Base-by-base conservation (phyloP, 2,329 filamentous ascomycete genomes). In the Monosporascus sp. region DNA sequence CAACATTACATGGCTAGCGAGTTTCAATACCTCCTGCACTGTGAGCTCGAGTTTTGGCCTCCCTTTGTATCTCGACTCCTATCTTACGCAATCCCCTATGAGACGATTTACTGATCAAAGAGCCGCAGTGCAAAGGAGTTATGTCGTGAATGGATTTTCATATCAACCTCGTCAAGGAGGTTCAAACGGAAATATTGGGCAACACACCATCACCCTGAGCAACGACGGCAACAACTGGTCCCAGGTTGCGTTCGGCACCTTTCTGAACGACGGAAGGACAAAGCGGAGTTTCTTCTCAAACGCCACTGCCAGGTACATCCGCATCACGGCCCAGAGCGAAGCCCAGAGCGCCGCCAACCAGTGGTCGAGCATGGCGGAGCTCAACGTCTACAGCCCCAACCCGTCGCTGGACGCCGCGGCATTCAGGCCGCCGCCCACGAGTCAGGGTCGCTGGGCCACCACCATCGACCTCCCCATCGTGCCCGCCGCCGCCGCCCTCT, bases 401-500 rank as follows among this genome's bases (percentile, higher is more conserved):
- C 54, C 52, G 44, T 57, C 49, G 25, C 56, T 56, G 36, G 39
- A 50, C 48, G 51, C 53, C 42, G 49, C 47, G 46, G 49, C 47
- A 14, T 62, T 55, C 31, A 52, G 51, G 48, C 55, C 61, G 2
- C 55, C 56, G n/a, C 59, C 62, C 34, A 51, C 50, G 1, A 56
- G 59, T 27, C 52, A 55, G 7, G 70, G 69, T 7, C 59, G 58
- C 48, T 72, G 70, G 70, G 64, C 66, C 2, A 57, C 59, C 5
- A 72, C 70, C 1, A 54, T 72, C 25, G 60, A 70, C 58, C 66
- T 72, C 37, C 69, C 70, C 3, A 62, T 71, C 18, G 67, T 72
- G 1, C 66, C 70, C 11, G 70, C 65, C 15, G 63, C 69, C 1
- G 63, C 61, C 3, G 65, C 65, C 34, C 51, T 68, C 24, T 61